These are phyloP conservation scores for Samsoniella hepiali DNA, from an alignment of 2,329 filamentous ascomycete genomes.

Conservation along the genomic window DNA sequence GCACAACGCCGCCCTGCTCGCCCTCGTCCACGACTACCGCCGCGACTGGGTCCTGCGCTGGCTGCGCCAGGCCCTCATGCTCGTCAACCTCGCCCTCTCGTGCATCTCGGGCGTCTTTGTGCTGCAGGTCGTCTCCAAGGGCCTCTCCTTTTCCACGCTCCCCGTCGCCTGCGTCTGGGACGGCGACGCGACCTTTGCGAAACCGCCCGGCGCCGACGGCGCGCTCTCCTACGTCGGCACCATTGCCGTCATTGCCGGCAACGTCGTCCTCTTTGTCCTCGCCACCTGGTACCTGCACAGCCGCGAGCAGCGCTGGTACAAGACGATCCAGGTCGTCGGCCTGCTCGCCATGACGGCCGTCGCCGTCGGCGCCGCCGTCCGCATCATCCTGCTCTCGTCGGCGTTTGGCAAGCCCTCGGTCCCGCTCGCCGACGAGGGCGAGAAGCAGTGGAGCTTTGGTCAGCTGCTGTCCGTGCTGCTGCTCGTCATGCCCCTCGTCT, in stretches of 20 bases:
- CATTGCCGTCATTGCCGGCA: conserved; percentile 57
- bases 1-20: conserved; percentile 63
- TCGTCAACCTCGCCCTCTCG: conserved; percentile 59
- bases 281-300: conserved; percentile 64
- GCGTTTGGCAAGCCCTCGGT: conserved; percentile 57
- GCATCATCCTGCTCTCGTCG: conserved; percentile 56
- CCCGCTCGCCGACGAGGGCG: conserved; percentile 47
- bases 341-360: conserved; percentile 54
- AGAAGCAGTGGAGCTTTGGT: conserved; percentile 61
- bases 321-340: conserved; percentile 50
- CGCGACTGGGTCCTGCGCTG: conserved; percentile 65
- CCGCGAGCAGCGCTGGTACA: conserved; percentile 52
- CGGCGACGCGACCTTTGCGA: conserved; percentile 29
- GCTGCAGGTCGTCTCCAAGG: conserved; percentile 50
- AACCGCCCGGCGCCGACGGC: conserved; percentile 36
- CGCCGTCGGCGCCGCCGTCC: conserved; percentile 55
- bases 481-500: conserved; percentile 57
- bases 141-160: conserved; percentile 49
- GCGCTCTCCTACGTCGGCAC: conserved; percentile 54
- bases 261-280: conserved; percentile 55
- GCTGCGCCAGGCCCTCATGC: conserved; percentile 64
- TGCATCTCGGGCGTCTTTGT: conserved; percentile 56
- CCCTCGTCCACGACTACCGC: conserved; percentile 62
- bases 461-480: conserved; percentile 59
- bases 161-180: conserved; percentile 62